A percentile compares a stretch with the other conserved stretches of the same genome.
These are phyloP conservation scores for Solioccasus polychromus DNA, from an alignment of 768 basidiomycete genomes.

Conservation along the genomic window DNA sequence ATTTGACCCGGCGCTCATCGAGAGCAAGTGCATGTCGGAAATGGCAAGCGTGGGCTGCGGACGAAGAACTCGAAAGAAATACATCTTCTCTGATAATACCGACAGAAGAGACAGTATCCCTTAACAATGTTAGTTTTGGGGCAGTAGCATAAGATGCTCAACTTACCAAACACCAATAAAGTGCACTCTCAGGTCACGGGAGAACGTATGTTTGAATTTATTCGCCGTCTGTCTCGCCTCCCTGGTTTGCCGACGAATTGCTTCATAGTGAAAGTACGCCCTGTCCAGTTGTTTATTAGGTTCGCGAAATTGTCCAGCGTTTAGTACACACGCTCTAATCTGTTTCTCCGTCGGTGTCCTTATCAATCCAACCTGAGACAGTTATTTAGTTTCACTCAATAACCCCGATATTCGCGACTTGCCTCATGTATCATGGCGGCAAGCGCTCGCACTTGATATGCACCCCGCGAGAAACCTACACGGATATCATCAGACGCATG, in stretches of 20 bases:
- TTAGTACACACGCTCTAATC: conserved; percentile 18
- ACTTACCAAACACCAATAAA: conserved; percentile 52
- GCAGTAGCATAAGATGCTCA: not conserved
- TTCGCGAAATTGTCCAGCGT: not conserved
- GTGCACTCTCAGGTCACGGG: conserved; percentile 41
- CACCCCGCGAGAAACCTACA: conserved; percentile 41
- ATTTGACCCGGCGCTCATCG: conserved; percentile 58
- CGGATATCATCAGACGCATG: not conserved
- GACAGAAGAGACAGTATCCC: conserved; percentile 67
- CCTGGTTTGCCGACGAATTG: conserved; percentile 13
- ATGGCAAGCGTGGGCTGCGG: conserved; percentile 50
- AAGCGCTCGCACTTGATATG: conserved; percentile 37
- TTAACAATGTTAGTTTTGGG: conserved; percentile 15
- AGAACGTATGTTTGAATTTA: conserved; percentile 44
- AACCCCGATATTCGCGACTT: not conserved
- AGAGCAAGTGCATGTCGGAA: conserved; percentile 65
- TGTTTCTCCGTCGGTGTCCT: conserved; percentile 26
- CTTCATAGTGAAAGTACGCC: conserved; percentile 14
- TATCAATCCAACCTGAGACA: conserved; percentile 31
- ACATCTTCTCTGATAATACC: conserved; percentile 46
- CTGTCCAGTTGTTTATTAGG: conserved; percentile 1
- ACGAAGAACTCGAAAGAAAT: conserved; percentile 51
- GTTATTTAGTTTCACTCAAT: not conserved
- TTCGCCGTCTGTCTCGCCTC: conserved; percentile 12
- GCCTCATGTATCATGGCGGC: conserved; percentile 39